These are phyloP conservation scores for Galerina marginata DNA, from an alignment of 768 basidiomycete species.

Conservation along the genomic window DNA sequence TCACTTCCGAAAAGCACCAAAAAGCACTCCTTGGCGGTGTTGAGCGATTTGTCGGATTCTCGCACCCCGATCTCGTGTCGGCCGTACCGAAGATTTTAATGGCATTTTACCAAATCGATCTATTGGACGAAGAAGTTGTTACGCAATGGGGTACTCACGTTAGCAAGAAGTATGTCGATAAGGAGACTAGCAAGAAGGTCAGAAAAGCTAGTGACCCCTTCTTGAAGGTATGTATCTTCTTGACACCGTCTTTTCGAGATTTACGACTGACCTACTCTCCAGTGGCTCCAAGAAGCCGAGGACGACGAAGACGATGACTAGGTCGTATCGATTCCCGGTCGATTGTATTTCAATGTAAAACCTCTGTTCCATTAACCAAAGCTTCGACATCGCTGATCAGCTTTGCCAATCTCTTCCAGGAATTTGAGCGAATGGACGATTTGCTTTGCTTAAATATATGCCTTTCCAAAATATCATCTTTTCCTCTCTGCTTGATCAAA, in stretches of 20 bases:
- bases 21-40: conserved; percentile 93
- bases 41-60: conserved; percentile 81
- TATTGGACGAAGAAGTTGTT: conserved; percentile 91
- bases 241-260: conserved; percentile 8
- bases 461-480: too few relatives aligned
- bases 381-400: too few relatives aligned
- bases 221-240: conserved; percentile 67
- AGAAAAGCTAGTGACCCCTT: conserved; percentile 95
- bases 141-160: conserved; percentile 95
- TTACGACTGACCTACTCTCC: conserved; percentile 2
- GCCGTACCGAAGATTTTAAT: conserved; percentile 91
- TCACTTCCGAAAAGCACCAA: conserved; percentile 93
- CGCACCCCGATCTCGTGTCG: conserved; percentile 72
- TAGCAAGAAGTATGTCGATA: conserved; percentile 95
- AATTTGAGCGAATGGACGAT: background rate
- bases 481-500: too few relatives aligned
- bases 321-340: background rate
- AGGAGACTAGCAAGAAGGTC: conserved; percentile 94
- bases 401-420: background rate
- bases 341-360: too few relatives aligned
- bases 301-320: conserved; percentile 61
- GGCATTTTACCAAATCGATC: conserved; percentile 90
- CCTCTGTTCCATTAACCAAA: too few relatives aligned
- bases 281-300: conserved; percentile 92
- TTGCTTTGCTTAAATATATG: too few relatives aligned